These are phyloP conservation scores for Ephemerocybe angulata DNA, from an alignment of 768 basidiomycete species.

Conservation along the genomic window DNA sequence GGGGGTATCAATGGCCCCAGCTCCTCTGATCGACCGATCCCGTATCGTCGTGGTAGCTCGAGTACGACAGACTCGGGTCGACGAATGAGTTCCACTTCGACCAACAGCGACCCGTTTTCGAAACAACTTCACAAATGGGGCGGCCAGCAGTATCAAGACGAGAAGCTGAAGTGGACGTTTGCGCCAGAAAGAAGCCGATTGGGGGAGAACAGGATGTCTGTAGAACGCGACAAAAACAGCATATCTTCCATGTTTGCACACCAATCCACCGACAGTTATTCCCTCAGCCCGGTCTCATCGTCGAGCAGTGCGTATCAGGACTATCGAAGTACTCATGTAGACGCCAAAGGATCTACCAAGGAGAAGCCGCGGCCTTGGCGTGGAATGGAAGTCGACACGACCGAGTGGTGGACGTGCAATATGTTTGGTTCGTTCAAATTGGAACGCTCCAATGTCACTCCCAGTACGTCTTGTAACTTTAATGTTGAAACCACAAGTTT, in stretches of 20 bases:
- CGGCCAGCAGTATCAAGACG: conserved; percentile 42
- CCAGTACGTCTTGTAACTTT: no score
- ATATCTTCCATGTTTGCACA: conserved; percentile 28
- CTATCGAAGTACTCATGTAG: not conserved
- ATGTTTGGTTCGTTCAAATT: no score
- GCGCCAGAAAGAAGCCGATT: conserved; percentile 42
- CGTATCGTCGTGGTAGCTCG: conserved; percentile 21
- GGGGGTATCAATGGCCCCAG: conserved; percentile 14
- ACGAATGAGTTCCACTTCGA: conserved; percentile 43
- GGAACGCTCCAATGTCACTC: no score
- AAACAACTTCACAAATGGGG: conserved; percentile 37
- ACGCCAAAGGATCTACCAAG: not conserved
- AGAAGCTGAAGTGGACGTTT: conserved; percentile 57
- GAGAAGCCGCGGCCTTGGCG: no score
- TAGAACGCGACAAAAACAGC: conserved; percentile 20
- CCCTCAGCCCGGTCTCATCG: conserved; percentile 5
- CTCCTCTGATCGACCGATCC: conserved; percentile 11
- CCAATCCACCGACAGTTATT: conserved; percentile 23
- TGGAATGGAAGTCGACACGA: no score
- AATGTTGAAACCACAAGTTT: no score
- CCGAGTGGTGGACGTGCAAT: no score
- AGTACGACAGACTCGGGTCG: conserved; percentile 23
- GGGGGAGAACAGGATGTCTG: conserved; percentile 8
- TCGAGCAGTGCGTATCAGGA: no score
- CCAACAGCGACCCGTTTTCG: conserved; percentile 40